Conservation (phyloP, 371 early-diverging fungal species). For the Circinella minor region DNA sequence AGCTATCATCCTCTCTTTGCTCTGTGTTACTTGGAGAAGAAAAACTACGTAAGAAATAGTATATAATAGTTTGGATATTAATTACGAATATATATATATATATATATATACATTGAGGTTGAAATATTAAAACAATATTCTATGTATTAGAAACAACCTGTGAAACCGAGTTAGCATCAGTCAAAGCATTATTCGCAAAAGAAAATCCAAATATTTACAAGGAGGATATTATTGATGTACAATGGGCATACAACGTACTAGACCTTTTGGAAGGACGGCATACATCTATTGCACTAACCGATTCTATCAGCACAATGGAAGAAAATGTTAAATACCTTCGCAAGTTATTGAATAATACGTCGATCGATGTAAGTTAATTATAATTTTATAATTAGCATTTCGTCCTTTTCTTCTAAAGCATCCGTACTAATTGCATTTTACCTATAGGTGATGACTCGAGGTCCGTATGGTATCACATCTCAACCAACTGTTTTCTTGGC, state of each 20-base stretch:
- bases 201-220: constrained; percentile 62
- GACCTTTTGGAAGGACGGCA: constrained; percentile 14
- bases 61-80: too few species aligned
- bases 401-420: background rate
- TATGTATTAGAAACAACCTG: constrained; percentile 21
- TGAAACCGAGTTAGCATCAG: constrained; percentile 31
- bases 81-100: too few species aligned
- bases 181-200: constrained; percentile 51
- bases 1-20: constrained; percentile 28
- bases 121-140: background rate
- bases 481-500: constrained; percentile 35
- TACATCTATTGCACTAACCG: background rate
- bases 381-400: background rate
- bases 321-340: background rate
- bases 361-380: background rate
- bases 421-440: background rate
- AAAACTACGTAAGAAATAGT: constrained; percentile 18
- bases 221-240: constrained; percentile 57
- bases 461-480: constrained; percentile 50
- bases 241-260: constrained; percentile 46
- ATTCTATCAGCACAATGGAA: constrained; percentile 6
- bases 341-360: background rate
- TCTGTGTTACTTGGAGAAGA: constrained; percentile 23
- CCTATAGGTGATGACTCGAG: constrained; percentile 40
- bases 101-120: too few species aligned